Percentiles rank a stretch among this genome's conserved stretches.
Evolutionary conservation across 192 early-diverging fungal species (phyloP).

Genomic region (Umbelopsis vinacea): DNA sequence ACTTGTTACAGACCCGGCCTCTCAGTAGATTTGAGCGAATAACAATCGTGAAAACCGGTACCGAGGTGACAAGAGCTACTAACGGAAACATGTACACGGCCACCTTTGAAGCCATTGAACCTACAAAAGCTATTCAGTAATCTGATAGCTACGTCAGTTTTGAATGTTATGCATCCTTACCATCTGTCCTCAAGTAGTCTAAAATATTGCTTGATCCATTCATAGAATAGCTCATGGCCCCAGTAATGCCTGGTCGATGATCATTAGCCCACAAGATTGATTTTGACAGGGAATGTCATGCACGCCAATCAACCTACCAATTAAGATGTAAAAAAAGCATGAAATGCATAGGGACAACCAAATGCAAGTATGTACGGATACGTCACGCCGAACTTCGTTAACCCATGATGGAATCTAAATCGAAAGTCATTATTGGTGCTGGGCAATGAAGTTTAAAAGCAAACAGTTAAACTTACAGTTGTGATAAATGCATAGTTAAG

Average conservation of each 20-base stretch:
- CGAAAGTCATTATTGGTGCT: background rate
- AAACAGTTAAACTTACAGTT: conserved; percentile 36
- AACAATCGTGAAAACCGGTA: conserved; percentile 75
- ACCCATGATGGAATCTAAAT: conserved; percentile 34
- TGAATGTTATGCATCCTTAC: background rate
- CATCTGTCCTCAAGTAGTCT: conserved; percentile 22
- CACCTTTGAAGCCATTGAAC: conserved; percentile 42
- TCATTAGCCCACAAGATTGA: background rate
- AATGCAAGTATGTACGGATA: conserved; percentile 63
- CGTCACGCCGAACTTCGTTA: conserved; percentile 47
- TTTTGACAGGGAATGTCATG: background rate
- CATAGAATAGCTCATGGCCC: conserved; percentile 56
- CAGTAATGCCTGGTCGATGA: conserved; percentile 39
- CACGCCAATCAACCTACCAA: conserved; percentile 22
- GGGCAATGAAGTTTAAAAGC: background rate
- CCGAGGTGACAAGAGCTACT: conserved; percentile 63
- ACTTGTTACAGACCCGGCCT: conserved; percentile 47
- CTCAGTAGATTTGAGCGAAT: conserved; percentile 62
- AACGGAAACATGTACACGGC: conserved; percentile 60
- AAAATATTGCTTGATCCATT: conserved; percentile 27
- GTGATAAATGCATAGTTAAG: conserved; percentile 76
- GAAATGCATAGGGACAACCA: conserved; percentile 56
- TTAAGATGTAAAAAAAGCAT: conserved; percentile 56
- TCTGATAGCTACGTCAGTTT: background rate
- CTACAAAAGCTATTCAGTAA: background rate